Conservation (phyloP, 495 filamentous ascomycete genomes). For the Penicillium arizonense region DNA sequence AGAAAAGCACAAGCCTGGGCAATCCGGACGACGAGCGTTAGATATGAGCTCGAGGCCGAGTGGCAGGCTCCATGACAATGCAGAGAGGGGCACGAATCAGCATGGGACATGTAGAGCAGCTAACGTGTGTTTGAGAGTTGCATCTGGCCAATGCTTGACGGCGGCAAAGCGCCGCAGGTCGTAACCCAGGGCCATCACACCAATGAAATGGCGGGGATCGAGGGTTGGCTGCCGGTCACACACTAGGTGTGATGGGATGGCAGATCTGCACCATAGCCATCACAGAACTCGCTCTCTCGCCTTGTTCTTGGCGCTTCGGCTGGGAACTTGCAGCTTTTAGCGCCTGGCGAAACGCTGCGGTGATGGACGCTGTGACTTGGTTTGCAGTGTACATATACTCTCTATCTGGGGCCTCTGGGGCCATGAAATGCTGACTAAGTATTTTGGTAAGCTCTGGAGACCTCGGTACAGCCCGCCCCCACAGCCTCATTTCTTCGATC, state of each 20-base stretch:
- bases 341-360: constrained; percentile 16
- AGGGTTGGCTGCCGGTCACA: constrained; percentile 35
- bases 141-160: constrained; percentile 44
- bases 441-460: too few species aligned
- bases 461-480: too few species aligned
- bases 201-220: constrained; percentile 31
- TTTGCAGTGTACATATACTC: constrained; percentile 11
- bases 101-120: constrained; percentile 16
- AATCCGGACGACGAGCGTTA: constrained; percentile 24
- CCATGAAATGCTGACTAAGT: too few species aligned
- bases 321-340: constrained; percentile 7
- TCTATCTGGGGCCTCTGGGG: too few species aligned
- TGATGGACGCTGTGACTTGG: constrained; percentile 14
- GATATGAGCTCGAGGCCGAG: constrained; percentile 26
- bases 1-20: constrained; percentile 18
- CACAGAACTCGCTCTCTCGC: constrained; percentile 13
- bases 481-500: too few species aligned
- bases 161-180: constrained; percentile 38
- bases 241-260: constrained; percentile 41
- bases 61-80: constrained; percentile 14
- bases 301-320: not conserved
- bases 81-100: constrained; percentile 38
- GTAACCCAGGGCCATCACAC: constrained; percentile 21
- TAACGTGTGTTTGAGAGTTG: constrained; percentile 31
- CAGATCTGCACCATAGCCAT: constrained; percentile 36